phyloP scores from a whole-genome alignment of 2,329 filamentous ascomycete genomes.

The Fusarium falciforme region DNA sequence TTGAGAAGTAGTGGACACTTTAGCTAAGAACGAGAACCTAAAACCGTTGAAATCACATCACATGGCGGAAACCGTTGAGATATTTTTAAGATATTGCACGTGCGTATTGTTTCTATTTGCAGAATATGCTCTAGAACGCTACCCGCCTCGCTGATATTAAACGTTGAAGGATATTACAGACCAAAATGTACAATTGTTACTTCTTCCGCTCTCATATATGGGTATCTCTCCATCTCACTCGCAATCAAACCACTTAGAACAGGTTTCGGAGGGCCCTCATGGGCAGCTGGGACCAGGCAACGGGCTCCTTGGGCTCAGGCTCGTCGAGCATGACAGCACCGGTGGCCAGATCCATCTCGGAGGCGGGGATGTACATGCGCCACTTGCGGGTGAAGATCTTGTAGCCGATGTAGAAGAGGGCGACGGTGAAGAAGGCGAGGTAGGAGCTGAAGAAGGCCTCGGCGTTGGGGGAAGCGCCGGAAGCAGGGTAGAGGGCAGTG shows the following conservation, averaged over 20 bases:
- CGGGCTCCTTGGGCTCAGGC: constrained; percentile 81
- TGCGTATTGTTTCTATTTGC: constrained; percentile 32
- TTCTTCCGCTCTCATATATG: constrained; percentile 23
- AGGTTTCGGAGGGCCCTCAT: constrained; percentile 35
- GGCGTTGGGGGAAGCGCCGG: constrained; percentile 76
- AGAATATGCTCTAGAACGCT: constrained; percentile 30
- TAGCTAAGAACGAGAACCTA: not conserved
- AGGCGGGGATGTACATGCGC: constrained; percentile 66
- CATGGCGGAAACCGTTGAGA: not conserved
- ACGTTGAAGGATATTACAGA: constrained; percentile 25
- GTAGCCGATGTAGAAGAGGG: constrained; percentile 76
- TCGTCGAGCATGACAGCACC: constrained; percentile 81
- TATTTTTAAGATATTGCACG: constrained; percentile 5
- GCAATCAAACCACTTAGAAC: constrained; percentile 29
- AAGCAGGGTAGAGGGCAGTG: constrained; percentile 57
- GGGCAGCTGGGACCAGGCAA: constrained; percentile 67
- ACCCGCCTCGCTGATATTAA: constrained; percentile 29
- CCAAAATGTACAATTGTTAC: constrained; percentile 22
- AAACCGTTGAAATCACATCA: not conserved
- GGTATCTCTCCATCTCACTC: constrained; percentile 38
- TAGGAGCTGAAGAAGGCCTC: constrained; percentile 79
- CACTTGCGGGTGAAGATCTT: constrained; percentile 78
- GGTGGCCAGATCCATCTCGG: constrained; percentile 87
- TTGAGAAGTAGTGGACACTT: not conserved
- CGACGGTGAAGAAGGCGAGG: constrained; percentile 75